phyloP scores from a whole-genome alignment of 805 yeast genomes.

The Cyberlindnera maritima region DNA sequence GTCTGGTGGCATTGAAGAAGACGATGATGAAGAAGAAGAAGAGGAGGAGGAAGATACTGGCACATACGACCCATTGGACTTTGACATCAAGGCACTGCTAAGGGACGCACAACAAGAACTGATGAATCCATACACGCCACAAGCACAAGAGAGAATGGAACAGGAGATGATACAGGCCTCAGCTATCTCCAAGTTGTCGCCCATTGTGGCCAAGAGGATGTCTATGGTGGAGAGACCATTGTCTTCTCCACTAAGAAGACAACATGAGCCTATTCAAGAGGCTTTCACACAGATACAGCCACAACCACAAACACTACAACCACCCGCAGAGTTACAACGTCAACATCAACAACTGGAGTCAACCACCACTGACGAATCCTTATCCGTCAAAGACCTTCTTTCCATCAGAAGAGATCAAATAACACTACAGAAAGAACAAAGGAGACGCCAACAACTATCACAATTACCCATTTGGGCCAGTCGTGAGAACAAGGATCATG shows the following conservation, averaged over 20 bases:
- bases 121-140: conserved; percentile 13
- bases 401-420: conserved; percentile 14
- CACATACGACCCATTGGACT: conserved; percentile 5
- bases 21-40: conserved; percentile 12
- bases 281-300: too few relatives aligned
- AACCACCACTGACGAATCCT: not conserved
- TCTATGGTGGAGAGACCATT: too few relatives aligned
- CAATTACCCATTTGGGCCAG: not conserved
- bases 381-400: conserved; percentile 10
- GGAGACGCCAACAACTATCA: not conserved
- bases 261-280: too few relatives aligned
- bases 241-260: too few relatives aligned
- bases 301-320: too few relatives aligned
- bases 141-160: conserved; percentile 4
- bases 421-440: not conserved
- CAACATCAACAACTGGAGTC: too few relatives aligned
- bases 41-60: conserved; percentile 7
- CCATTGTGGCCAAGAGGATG: too few relatives aligned
- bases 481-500: not conserved
- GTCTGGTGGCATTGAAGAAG: conserved; percentile 9
- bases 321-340: too few relatives aligned
- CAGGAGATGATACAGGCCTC: conserved; percentile 1
- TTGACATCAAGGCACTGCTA: conserved; percentile 8
- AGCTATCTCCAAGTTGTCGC: too few relatives aligned
- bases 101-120: conserved; percentile 12